Percentiles rank a stretch among this genome's conserved stretches.
Conservation (phyloP, 768 basidiomycete species). For the Lactarius trivialis region DNA sequence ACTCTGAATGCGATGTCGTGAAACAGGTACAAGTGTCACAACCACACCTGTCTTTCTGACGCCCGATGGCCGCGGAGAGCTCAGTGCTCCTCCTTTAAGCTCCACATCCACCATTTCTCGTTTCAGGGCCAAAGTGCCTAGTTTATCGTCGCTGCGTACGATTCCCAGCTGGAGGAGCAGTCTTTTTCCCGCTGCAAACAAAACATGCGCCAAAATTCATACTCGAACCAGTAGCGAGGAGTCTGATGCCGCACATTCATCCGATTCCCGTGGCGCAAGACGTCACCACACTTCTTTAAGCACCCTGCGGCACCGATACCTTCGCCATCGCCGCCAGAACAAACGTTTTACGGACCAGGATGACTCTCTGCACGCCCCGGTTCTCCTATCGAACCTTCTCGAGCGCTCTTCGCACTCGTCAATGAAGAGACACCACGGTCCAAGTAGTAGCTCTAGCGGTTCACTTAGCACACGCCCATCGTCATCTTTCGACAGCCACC, state of each 20-base stretch:
- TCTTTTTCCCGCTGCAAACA: background rate
- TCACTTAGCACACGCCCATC: background rate
- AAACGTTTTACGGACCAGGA: background rate
- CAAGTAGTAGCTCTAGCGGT: background rate
- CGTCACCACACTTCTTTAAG: background rate
- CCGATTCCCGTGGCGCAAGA: background rate
- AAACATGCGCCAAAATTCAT: background rate
- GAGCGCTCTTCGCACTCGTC: background rate
- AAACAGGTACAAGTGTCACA: background rate
- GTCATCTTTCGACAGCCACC: background rate
- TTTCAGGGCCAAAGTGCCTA: background rate
- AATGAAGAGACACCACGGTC: background rate
- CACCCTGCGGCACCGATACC: background rate
- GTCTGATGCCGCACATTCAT: background rate
- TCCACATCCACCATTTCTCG: conserved; percentile 1
- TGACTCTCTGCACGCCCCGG: background rate
- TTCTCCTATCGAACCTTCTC: background rate
- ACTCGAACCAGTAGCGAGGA: background rate
- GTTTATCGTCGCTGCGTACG: conserved; percentile 4
- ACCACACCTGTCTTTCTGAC: background rate
- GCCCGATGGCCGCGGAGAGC: background rate
- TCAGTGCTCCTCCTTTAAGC: background rate
- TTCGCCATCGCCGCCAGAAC: background rate
- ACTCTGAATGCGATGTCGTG: background rate
- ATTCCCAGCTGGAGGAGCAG: conserved; percentile 6